A percentile compares a stretch with the other conserved stretches of the same genome.
phyloP scores from a whole-genome alignment of 2,329 filamentous ascomycete genomes.

The Cercospora nicotianae region DNA sequence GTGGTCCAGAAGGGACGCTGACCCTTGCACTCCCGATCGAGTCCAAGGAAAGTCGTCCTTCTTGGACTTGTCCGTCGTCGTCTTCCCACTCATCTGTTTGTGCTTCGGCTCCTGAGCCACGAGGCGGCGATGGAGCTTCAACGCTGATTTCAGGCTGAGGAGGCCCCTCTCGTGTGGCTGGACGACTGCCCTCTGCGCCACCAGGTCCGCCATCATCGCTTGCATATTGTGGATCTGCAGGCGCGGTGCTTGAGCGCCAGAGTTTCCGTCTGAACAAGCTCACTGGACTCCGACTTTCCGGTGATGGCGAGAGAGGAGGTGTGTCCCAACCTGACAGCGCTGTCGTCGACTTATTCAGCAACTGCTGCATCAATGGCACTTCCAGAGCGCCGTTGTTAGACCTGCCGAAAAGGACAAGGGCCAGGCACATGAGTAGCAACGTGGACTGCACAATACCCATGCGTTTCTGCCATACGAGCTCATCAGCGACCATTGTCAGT shows the following conservation, averaged over 20 bases:
- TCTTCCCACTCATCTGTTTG: constrained; percentile 8
- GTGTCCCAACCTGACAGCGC: constrained; percentile 39
- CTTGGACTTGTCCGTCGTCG: not conserved
- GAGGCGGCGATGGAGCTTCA: constrained; percentile 13
- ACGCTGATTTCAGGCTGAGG: constrained; percentile 11
- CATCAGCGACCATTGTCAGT: constrained; percentile 87
- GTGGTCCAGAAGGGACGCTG: not conserved
- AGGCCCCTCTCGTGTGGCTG: constrained; percentile 17
- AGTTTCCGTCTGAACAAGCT: constrained; percentile 37
- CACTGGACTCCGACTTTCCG: constrained; percentile 34
- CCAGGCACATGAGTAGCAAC: constrained; percentile 80
- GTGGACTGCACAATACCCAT: constrained; percentile 92
- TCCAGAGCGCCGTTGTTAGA: constrained; percentile 39
- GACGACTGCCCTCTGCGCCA: constrained; percentile 13
- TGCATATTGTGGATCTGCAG: constrained; percentile 9
- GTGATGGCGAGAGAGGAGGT: constrained; percentile 40
- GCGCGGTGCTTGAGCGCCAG: constrained; percentile 37
- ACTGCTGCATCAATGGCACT: constrained; percentile 49
- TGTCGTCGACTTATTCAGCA: constrained; percentile 40
- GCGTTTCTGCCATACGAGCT: constrained; percentile 78
- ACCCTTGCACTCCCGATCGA: not conserved
- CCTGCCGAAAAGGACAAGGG: constrained; percentile 74
- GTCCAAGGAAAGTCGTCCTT: constrained; percentile 3
- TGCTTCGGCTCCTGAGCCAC: not conserved
- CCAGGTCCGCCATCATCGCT: constrained; percentile 15